Base-by-base conservation (phyloP, 805 yeast species). In the Hagleromyces aurorensis region DNA sequence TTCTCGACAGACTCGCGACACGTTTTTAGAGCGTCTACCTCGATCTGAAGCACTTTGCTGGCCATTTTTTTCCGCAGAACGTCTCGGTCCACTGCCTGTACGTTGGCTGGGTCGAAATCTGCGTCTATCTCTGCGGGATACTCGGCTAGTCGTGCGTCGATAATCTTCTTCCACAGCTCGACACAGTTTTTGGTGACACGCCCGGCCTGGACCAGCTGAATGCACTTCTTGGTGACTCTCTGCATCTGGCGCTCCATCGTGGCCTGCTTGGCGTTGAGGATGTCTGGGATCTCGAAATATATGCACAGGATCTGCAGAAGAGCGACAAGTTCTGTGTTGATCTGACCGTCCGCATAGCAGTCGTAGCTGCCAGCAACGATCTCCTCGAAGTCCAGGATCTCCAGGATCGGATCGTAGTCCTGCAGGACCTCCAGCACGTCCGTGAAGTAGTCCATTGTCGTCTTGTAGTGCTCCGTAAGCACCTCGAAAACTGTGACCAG, bases 351-450 rank as follows among this genome's bases (percentile, higher is more conserved):
- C 3, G 39, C 46, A 43, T 67, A 79, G 32, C 78, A 66, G 43
- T 81, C 91, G 55, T 73, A 81, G 1, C 76, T 61, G 10, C 75
- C 80, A 19, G 70, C 43, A 0, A 73, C 55, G 14, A 72, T 48
- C 7, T 64, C 52, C 31, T 45, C 65, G 30, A 51, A 60, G 8
- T 55, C 52, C 8, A 53, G 29, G 10, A 61, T 61, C 11, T 62
- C 67, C 11, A 57, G 57, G 11, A 62, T 50, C 5, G 28, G 39
- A 2, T 44, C 55, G 20, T 54, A 52, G 3, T 46, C 41, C 40
- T 46, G 25, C 10, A 52, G 37, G 4, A 48, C 26, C 1, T 55
- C 53, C 3, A 71, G 34, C 6, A 68, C 44, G 11, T 48, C 56
- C 2, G 62, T 62, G 9, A 72, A 41, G 5, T 52, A 46, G 4